These are phyloP conservation scores for Taphrina communis DNA, from an alignment of 1,139 yeast genomes.

Conservation along the genomic window DNA sequence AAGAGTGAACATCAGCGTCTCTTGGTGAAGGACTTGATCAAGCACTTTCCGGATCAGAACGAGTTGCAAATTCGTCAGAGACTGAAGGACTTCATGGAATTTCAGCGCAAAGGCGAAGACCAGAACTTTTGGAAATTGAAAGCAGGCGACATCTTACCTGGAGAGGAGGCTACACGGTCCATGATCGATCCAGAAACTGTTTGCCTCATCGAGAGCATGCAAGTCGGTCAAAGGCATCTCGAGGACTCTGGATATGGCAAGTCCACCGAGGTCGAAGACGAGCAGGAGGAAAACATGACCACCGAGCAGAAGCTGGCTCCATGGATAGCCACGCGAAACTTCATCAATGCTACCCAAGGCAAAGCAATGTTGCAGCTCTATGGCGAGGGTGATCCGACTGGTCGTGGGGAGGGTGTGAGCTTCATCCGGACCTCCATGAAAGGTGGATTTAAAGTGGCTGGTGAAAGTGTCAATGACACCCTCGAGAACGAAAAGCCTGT, in stretches of 20 bases:
- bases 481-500: conserved; percentile 50
- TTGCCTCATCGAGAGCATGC: conserved; percentile 87
- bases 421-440: conserved; percentile 91
- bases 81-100: conserved; percentile 96
- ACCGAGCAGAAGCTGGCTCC: conserved; percentile 88
- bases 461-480: conserved; percentile 54
- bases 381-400: conserved; percentile 97
- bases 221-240: conserved; percentile 81
- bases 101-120: conserved; percentile 91
- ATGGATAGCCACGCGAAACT: conserved; percentile 90
- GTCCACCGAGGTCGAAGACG: conserved; percentile 55
- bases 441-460: conserved; percentile 82
- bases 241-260: conserved; percentile 72
- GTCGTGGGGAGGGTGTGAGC: conserved; percentile 89
- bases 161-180: conserved; percentile 76
- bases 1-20: conserved; percentile 75
- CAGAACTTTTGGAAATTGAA: conserved; percentile 96
- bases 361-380: conserved; percentile 95
- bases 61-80: conserved; percentile 97
- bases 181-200: conserved; percentile 94
- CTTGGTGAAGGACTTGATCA: conserved; percentile 83
- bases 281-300: conserved; percentile 57
- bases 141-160: conserved; percentile 71
- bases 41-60: conserved; percentile 94
- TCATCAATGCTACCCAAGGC: conserved; percentile 91